Base-by-base conservation (phyloP, 257 asterid genomes). In the Nemophila menziesii region DNA sequence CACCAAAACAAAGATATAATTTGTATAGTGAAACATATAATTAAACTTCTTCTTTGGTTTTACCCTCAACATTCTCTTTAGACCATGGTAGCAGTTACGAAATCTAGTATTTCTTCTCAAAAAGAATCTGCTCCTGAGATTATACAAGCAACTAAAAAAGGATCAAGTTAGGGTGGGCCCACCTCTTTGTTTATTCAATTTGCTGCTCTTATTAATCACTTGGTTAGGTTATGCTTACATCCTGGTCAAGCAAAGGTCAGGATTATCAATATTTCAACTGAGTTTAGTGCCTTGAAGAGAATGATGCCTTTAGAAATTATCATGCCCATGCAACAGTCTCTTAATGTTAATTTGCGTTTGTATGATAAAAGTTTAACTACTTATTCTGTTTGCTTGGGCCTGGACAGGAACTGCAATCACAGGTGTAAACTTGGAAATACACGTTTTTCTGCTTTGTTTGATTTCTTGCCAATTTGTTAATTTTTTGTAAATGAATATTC, bases 41-140 rank as follows among this genome's bases (percentile, higher is more conserved):
- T 89, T 55, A 80, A 92, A 46, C 72, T 86, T 58, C 92, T 89
- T 60, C 92, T 89, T 51, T 77, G 65, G 46, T 73, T 50, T 58
- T 84, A 84, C 57, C 95, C 98, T 22, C 98, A 89, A 68, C 98
- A 89, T 70, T 95, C 87, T 51, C 92, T 89, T 54, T 89, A 95
- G 98, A 89, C 79, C 13, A 84, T 89, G 92, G 98, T 93, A 60
- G 95, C 98, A 48, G 98, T 89, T 48, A 73, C 98, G 54, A 89
- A 89, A 68, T 89, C 98, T 20, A 61, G 93, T 11, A 95, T 89
- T 69, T 52, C 86, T 61, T 80, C 93, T 11, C 76, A 95, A 58
- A 78, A 71, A 71, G 92, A 76, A 37, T 93, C 95, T 66, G 98
- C 95, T 46, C 79, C 95, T 15, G 98, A 89, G 92, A 89, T 89